Conservation (phyloP, 1,139 yeast species). For the Geotrichum aggregatum region DNA sequence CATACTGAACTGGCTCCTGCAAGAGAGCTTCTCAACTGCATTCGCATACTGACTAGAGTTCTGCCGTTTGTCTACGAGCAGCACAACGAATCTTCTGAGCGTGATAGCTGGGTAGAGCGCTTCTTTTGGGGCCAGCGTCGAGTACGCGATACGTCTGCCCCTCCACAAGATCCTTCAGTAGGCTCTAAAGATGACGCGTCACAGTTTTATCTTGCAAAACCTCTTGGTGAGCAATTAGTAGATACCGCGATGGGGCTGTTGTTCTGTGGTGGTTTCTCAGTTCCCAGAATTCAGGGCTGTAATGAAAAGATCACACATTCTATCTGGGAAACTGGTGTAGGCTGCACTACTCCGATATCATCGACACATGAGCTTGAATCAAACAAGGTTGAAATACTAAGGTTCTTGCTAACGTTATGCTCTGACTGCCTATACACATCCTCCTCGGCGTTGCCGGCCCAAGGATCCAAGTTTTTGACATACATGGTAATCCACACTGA, state of each 20-base stretch:
- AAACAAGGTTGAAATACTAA: slow-evolving; percentile 63
- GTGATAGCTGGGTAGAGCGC: slow-evolving; percentile 38
- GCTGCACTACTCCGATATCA: slow-evolving; percentile 48
- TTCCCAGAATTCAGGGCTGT: slow-evolving; percentile 35
- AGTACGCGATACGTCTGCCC: slow-evolving; percentile 4
- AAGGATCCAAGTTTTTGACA: slow-evolving; percentile 59
- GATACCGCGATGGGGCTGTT: slow-evolving; percentile 49
- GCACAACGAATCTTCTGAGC: slow-evolving; percentile 32
- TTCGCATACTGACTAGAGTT: slow-evolving; percentile 60
- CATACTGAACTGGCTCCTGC: slow-evolving; percentile 30
- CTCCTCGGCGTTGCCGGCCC: slow-evolving; percentile 45
- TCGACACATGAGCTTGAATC: slow-evolving; percentile 48
- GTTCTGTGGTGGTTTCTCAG: slow-evolving; percentile 60
- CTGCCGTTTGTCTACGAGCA: slow-evolving; percentile 63
- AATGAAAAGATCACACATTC: slow-evolving; percentile 23
- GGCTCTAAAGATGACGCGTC: slow-evolving; percentile 13
- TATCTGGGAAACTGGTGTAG: slow-evolving; percentile 83
- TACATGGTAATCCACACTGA: slow-evolving; percentile 54
- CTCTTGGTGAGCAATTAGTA: slow-evolving; percentile 52
- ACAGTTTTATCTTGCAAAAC: slow-evolving; percentile 23
- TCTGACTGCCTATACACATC: slow-evolving; percentile 58
- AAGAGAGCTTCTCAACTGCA: slow-evolving; percentile 50
- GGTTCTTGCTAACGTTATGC: slow-evolving; percentile 57
- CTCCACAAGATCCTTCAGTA: background rate
- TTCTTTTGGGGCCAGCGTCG: slow-evolving; percentile 45